Conservation (phyloP, 2,329 filamentous ascomycete species). For the Chrysosporium queenslandicum region DNA sequence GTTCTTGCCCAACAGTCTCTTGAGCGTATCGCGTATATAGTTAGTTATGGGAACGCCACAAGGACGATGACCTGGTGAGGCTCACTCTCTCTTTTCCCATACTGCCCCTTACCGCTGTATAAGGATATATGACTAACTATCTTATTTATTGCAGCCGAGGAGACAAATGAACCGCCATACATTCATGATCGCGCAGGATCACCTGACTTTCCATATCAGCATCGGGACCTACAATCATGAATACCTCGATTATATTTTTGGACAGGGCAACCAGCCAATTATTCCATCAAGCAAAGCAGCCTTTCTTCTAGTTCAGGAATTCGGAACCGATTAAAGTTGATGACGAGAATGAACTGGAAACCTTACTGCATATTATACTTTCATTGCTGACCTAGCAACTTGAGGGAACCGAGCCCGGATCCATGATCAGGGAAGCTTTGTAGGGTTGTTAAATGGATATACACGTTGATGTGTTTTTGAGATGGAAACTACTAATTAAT, state of each 20-base stretch:
- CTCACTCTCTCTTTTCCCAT: too few species aligned
- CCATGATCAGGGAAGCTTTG: too few species aligned
- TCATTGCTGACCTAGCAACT: too few species aligned
- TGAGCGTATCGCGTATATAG: constrained; percentile 16
- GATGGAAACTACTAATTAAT: too few species aligned
- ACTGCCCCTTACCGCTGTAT: background rate
- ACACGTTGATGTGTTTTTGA: too few species aligned
- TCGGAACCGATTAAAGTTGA: constrained; percentile 10
- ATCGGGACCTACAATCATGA: constrained; percentile 14
- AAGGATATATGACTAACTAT: background rate
- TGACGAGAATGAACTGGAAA: background rate
- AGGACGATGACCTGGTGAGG: constrained; percentile 10
- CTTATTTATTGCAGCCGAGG: constrained; percentile 12
- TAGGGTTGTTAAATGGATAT: too few species aligned
- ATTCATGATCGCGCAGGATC: constrained; percentile 10
- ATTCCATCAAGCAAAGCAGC: constrained; percentile 3
- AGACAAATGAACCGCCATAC: constrained; percentile 12
- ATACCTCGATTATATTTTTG: constrained; percentile 17
- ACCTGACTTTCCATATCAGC: constrained; percentile 13
- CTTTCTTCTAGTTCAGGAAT: constrained; percentile 15
- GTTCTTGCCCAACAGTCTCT: constrained; percentile 16
- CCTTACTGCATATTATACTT: constrained; percentile 10
- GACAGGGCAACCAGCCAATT: constrained; percentile 1
- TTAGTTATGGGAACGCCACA: constrained; percentile 15
- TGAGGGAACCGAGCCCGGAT: too few species aligned